A percentile compares a stretch with the other conserved stretches of the same genome.
These are phyloP conservation scores for Protomyces macrosporus DNA, from an alignment of 1,139 yeast genomes.

Conservation along the genomic window DNA sequence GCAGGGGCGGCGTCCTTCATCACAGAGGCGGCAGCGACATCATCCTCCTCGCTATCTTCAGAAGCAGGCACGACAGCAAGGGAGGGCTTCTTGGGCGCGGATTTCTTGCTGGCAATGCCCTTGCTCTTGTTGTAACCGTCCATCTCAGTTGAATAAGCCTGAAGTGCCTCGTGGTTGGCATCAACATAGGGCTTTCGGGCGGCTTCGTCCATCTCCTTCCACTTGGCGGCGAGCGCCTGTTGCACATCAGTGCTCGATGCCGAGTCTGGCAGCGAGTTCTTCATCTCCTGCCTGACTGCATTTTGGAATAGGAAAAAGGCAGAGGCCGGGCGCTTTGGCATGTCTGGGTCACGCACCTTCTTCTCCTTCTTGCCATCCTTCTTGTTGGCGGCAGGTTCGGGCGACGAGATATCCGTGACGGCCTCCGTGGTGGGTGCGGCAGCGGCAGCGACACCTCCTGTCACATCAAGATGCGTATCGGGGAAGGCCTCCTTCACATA, in stretches of 20 bases:
- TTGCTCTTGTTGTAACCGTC: constrained; percentile 28
- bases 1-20: constrained; percentile 16
- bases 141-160: constrained; percentile 54
- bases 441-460: neutral
- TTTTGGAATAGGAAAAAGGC: constrained; percentile 72
- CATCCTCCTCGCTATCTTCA: constrained; percentile 8
- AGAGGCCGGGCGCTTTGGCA: constrained; percentile 60
- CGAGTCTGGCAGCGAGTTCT: constrained; percentile 57
- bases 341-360: constrained; percentile 53
- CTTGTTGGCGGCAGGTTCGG: neutral
- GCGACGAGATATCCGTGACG: neutral
- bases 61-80: neutral
- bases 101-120: neutral
- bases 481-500: constrained; percentile 3
- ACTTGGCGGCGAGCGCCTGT: constrained; percentile 66
- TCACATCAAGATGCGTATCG: neutral
- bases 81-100: constrained; percentile 1
- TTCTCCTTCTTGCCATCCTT: constrained; percentile 43
- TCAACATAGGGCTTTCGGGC: constrained; percentile 75
- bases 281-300: constrained; percentile 42
- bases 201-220: constrained; percentile 62
- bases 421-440: neutral
- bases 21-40: constrained; percentile 23
- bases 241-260: constrained; percentile 69
- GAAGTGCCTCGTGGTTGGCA: constrained; percentile 62